phyloP scores from a whole-genome alignment of 2,329 filamentous ascomycete genomes.

The Paecilomyces dactylethromorphus region DNA sequence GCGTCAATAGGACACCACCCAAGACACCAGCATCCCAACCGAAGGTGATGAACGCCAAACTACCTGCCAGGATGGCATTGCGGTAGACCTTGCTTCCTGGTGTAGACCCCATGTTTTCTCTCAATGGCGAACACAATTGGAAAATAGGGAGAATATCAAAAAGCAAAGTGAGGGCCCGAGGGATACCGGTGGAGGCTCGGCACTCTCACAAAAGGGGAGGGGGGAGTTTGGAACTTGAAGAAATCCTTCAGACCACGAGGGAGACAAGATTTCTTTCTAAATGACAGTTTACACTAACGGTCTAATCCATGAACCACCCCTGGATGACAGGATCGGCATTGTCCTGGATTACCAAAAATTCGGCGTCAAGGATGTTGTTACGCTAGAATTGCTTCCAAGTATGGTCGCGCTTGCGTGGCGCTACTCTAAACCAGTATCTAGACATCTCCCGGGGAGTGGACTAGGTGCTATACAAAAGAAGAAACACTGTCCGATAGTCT shows the following conservation, averaged over 20 bases:
- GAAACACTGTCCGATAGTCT: not conserved
- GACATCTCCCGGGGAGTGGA: not conserved
- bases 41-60: slow-evolving; percentile 27
- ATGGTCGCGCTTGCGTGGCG: not conserved
- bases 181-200: not conserved
- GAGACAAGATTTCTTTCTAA: not conserved
- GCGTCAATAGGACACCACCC: slow-evolving; percentile 23
- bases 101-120: not conserved
- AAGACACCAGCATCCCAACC: slow-evolving; percentile 30
- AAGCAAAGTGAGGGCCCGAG: not conserved
- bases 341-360: not conserved
- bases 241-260: not conserved
- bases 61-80: not conserved
- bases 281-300: not conserved
- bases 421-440: not conserved
- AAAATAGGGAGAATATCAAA: not conserved
- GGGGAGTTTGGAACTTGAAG: not conserved
- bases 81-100: not conserved
- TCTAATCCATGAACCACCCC: not conserved
- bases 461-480: not conserved
- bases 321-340: not conserved
- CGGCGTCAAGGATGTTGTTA: not conserved
- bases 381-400: not conserved
- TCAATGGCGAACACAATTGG: not conserved
- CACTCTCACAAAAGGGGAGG: not conserved